phyloP scores from a whole-genome alignment of 257 asterid genomes.

The Ehretia macrophylla region DNA sequence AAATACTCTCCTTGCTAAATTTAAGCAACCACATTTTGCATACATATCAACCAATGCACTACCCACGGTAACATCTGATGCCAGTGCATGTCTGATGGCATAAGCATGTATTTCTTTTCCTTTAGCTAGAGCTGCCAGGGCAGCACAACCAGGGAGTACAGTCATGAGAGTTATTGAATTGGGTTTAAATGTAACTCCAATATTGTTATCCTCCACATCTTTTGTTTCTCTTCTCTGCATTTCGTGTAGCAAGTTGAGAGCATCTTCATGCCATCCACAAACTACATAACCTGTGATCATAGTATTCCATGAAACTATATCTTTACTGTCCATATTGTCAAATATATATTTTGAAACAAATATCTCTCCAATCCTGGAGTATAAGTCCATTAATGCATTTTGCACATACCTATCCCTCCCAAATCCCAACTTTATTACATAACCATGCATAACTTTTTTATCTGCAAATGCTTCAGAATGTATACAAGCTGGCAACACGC shows the following conservation, averaged over 20 bases:
- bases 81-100: constrained; percentile 52
- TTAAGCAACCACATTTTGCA: constrained; percentile 81
- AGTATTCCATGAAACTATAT: constrained; percentile 80
- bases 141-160: constrained; percentile 80
- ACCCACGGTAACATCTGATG: constrained; percentile 62
- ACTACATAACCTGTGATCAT: constrained; percentile 78
- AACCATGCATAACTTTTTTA: constrained; percentile 77
- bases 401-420: constrained; percentile 56
- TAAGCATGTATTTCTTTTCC: constrained; percentile 81
- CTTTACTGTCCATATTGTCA: constrained; percentile 57
- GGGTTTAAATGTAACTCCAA: constrained; percentile 35
- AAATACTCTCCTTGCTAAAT: constrained; percentile 56
- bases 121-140: constrained; percentile 60
- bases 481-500: constrained; percentile 85
- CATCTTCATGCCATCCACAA: constrained; percentile 71
- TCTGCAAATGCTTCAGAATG: constrained; percentile 56
- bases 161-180: constrained; percentile 83
- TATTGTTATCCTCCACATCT: constrained; percentile 10
- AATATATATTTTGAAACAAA: constrained; percentile 49
- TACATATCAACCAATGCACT: constrained; percentile 92
- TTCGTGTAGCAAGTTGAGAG: constrained; percentile 41
- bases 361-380: constrained; percentile 62
- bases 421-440: constrained; percentile 67
- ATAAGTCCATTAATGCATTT: constrained; percentile 87
- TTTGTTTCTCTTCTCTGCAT: constrained; percentile 43